phyloP scores from a whole-genome alignment of 768 basidiomycete genomes.

The Coprinopsis sp. region DNA sequence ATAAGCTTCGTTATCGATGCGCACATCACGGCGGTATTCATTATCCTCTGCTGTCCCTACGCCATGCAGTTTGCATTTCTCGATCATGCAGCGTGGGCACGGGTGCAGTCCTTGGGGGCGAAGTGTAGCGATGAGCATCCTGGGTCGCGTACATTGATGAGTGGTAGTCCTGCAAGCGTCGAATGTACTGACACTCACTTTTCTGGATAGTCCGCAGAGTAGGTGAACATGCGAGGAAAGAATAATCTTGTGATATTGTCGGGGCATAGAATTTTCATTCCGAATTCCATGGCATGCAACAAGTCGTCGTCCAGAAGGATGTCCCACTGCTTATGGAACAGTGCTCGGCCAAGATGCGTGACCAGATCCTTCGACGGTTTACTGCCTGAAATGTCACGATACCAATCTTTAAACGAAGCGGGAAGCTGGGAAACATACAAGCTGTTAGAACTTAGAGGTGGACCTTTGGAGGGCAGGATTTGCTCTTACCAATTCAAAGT shows the following conservation, averaged over 20 bases:
- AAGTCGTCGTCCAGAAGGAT: constrained; percentile 5
- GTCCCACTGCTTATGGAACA: constrained; percentile 4
- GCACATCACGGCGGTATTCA: neutral
- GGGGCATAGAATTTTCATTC: constrained; percentile 3
- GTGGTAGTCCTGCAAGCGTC: neutral
- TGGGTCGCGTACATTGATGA: constrained; percentile 1
- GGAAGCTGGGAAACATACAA: constrained; percentile 11
- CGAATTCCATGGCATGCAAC: neutral
- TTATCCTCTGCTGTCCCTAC: constrained; percentile 21
- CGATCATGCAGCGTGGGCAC: constrained; percentile 29
- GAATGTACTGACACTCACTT: constrained; percentile 2
- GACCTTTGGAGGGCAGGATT: neutral
- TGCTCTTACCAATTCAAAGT: constrained; percentile 27
- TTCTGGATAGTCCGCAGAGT: constrained; percentile 9
- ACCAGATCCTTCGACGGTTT: neutral
- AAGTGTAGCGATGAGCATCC: constrained; percentile 26
- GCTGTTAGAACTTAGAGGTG: neutral
- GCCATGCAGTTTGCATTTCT: constrained; percentile 19
- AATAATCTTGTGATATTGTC: constrained; percentile 1
- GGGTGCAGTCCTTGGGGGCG: constrained; percentile 30
- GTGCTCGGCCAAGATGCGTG: neutral
- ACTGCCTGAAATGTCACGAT: neutral
- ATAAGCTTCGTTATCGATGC: neutral
- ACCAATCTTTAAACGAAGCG: constrained; percentile 1
- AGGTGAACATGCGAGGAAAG: constrained; percentile 6